Percentiles rank a stretch among this genome's conserved stretches.
Evolutionary conservation across 164 flowering plant genomes (phyloP).

Genomic region (Magnolia changhungtana): DNA sequence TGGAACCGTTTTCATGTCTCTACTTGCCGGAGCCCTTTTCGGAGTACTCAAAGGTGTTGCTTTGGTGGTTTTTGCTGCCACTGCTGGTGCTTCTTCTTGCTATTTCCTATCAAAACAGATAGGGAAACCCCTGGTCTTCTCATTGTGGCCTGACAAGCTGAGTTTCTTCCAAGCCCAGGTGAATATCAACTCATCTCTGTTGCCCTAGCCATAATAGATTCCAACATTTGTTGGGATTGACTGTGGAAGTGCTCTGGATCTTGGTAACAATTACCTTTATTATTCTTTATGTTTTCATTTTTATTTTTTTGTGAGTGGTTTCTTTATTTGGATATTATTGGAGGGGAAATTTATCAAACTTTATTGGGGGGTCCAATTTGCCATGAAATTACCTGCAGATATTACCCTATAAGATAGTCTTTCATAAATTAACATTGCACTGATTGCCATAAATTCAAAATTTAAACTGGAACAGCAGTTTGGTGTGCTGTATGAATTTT

Average conservation of each 20-base stretch:
- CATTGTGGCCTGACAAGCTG: slow-evolving; percentile 88
- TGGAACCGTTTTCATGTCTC: slow-evolving; percentile 92
- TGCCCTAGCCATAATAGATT: not conserved
- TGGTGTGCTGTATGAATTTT: no score
- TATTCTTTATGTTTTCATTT: no score
- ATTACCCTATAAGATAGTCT: no score
- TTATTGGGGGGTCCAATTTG: no score
- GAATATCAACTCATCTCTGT: slow-evolving; percentile 1
- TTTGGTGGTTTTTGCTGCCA: slow-evolving; percentile 83
- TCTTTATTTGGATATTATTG: no score
- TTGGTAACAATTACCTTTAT: no score
- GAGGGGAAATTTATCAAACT: no score
- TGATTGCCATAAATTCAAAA: no score
- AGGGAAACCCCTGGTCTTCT: slow-evolving; percentile 73
- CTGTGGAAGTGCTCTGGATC: not conserved
- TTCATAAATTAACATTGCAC: no score
- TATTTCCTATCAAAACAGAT: slow-evolving; percentile 81
- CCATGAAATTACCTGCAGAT: no score
- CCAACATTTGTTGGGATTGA: not conserved
- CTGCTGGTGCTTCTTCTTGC: slow-evolving; percentile 98
- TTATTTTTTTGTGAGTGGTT: no score
- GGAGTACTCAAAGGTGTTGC: slow-evolving; percentile 87
- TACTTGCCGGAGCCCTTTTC: slow-evolving; percentile 95
- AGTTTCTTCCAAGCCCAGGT: slow-evolving; percentile 87
- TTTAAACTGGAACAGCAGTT: no score